Conservation (phyloP, 805 yeast species). For the Candida oleophila region DNA sequence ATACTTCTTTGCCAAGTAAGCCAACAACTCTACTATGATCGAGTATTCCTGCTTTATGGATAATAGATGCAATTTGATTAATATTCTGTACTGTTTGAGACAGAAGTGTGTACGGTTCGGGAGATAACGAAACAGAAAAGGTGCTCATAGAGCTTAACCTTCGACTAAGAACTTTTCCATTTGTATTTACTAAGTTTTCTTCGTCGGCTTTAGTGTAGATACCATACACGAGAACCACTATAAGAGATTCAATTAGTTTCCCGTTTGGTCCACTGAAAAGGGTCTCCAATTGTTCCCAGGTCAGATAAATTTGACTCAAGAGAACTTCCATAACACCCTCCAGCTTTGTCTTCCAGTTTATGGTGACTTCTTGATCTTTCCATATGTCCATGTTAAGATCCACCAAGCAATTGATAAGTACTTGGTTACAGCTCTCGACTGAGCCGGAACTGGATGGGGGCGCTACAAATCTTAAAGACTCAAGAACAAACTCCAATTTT, state of each 20-base stretch:
- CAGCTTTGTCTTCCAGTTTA: background rate
- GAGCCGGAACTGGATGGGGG: conserved; percentile 1
- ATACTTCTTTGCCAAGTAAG: background rate
- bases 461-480: conserved; percentile 14
- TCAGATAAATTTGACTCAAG: background rate
- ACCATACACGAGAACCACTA: conserved; percentile 1
- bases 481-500: conserved; percentile 15
- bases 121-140: background rate
- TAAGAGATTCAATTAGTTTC: conserved; percentile 6
- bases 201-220: background rate
- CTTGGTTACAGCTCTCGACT: conserved; percentile 7
- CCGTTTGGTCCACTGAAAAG: background rate
- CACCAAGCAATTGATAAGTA: conserved; percentile 9
- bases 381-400: conserved; percentile 4
- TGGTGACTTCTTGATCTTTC: background rate
- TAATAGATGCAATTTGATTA: background rate
- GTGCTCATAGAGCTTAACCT: background rate
- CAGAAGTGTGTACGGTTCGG: background rate
- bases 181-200: background rate
- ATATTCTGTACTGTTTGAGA: background rate
- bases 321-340: background rate
- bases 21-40: background rate
- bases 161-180: background rate
- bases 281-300: background rate
- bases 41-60: background rate